These are phyloP conservation scores for Papiliotrema terrestris DNA, from an alignment of 1,284 basidiomycete genomes.

Conservation along the genomic window DNA sequence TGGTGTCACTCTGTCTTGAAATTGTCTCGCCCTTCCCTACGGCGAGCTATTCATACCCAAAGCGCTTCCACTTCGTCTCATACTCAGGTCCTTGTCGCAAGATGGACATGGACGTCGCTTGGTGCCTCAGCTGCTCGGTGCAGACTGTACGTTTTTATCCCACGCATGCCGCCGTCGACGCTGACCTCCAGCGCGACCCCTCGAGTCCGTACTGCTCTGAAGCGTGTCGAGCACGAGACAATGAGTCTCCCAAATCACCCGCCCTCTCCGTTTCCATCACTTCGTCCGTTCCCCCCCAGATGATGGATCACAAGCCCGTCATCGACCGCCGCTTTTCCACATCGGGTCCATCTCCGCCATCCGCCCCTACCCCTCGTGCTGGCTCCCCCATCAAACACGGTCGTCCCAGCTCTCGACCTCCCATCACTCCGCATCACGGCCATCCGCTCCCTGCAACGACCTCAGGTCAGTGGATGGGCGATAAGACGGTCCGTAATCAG, in stretches of 20 bases:
- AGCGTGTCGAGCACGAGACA: slow-evolving; percentile 31
- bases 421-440: background rate
- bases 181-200: slow-evolving; percentile 29
- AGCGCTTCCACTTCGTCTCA: too few relatives aligned
- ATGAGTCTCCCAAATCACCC: slow-evolving; percentile 6
- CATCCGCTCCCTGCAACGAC: background rate
- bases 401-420: background rate
- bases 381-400: background rate
- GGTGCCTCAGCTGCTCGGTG: slow-evolving; percentile 38
- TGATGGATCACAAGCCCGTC: slow-evolving; percentile 6
- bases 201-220: slow-evolving; percentile 41
- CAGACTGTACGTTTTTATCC: slow-evolving; percentile 31
- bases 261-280: slow-evolving; percentile 18
- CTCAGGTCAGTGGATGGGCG: background rate
- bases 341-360: slow-evolving; percentile 1
- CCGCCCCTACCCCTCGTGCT: slow-evolving; percentile 9
- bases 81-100: background rate
- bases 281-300: slow-evolving; percentile 22
- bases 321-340: slow-evolving; percentile 2
- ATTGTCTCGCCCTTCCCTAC: too few relatives aligned
- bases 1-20: too few relatives aligned
- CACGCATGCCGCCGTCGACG: background rate
- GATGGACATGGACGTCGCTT: slow-evolving; percentile 26
- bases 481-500: background rate
- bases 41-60: too few relatives aligned